phyloP scores from a whole-genome alignment of 2,329 filamentous ascomycete genomes.

The Neofusicoccum sp. region DNA sequence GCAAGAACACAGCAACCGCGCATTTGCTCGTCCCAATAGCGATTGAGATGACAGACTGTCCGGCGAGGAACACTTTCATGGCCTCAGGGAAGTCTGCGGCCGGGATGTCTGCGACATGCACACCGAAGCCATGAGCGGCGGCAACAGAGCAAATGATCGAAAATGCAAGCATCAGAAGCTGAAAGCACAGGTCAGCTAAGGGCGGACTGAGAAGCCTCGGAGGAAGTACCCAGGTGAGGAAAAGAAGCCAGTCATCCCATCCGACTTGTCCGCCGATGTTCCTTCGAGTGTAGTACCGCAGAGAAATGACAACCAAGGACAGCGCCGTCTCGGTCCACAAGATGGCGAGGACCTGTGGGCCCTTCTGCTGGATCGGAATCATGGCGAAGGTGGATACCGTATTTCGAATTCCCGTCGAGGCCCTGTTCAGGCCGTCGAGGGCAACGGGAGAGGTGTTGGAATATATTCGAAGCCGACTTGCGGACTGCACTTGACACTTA shows the following conservation, averaged over 20 bases:
- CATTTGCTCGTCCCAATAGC: constrained; percentile 5
- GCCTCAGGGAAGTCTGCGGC: not conserved
- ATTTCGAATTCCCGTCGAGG: not conserved
- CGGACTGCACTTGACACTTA: not conserved
- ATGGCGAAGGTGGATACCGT: not conserved
- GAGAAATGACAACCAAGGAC: not conserved
- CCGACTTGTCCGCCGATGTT: constrained; percentile 1
- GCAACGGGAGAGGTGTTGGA: not conserved
- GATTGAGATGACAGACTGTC: not conserved
- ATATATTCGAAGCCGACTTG: not conserved
- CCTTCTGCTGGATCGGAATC: constrained; percentile 4
- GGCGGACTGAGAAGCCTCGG: too few species aligned
- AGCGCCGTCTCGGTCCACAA: constrained; percentile 1
- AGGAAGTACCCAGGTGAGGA: constrained; percentile 1
- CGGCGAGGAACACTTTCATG: not conserved
- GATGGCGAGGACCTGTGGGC: not conserved
- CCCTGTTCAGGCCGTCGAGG: not conserved
- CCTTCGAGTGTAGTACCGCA: not conserved
- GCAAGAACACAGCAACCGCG: constrained; percentile 6
- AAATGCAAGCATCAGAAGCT: not conserved
- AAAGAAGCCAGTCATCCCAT: constrained; percentile 8
- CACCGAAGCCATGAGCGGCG: not conserved
- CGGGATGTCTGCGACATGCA: not conserved
- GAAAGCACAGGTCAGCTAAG: not conserved
- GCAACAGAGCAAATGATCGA: not conserved